Evolutionary conservation across 805 yeast species (phyloP), one percentile per base, ranked within the genome.

Genomic region (Cyberlindnera maritima): DNA sequence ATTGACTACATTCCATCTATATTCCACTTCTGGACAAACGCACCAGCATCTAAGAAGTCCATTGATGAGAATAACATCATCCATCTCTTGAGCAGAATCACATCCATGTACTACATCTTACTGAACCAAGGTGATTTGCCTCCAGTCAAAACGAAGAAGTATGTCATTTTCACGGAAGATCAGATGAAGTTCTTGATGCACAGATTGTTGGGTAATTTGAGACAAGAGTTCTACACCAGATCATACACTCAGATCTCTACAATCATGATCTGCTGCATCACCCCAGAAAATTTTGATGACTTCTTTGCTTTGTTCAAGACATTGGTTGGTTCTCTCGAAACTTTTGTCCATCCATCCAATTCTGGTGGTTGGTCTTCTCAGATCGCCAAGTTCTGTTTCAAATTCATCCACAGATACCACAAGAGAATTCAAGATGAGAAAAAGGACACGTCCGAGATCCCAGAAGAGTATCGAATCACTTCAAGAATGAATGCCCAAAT

Each of bases 261-360:
- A n/a, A 64, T 83, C 13, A 72, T 90, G 3, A 73, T 87, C 1
- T 81, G 75, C 59, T 83, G 92, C 0, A 64, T 91, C 4, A 74
- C 75, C 17, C 84, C 88, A 0, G 65, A 73, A 4, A 55, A 61
- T 32, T 69, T 73, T 12, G 74, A 64, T 2, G 70, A 62, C 17
- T 71, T 82, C 19, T 61, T 84, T 54, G 77, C 72, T 15, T 69
- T 75, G 41, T 58, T 91, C 5, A 69, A 70, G 19, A 73, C 80
- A 0, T 68, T 87, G 23, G 56, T 85, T n/a, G 80, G 81, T 44
- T 80, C 96, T 0, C 70, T 90, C 6, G 84, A 79, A 51, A 87
- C 96, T 17, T 88, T 84, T 65, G 83, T 82, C 3, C 97, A 94
- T 63, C 99, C 99, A 7, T 90, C 98, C 0, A 91, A 91, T 62